Conservation (phyloP, 371 early-diverging fungal genomes). For the Circinella minor region DNA sequence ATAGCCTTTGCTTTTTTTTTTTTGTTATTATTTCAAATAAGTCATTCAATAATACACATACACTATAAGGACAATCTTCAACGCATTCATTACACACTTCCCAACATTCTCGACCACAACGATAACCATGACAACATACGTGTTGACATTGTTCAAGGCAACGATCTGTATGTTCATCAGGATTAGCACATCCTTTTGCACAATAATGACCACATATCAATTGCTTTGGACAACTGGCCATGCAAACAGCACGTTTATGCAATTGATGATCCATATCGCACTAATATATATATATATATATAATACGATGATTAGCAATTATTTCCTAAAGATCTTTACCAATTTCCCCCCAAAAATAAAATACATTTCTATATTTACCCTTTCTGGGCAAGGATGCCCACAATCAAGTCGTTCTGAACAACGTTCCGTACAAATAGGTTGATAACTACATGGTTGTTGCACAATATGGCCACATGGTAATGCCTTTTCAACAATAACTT, state of each 20-base stretch:
- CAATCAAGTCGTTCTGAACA: constrained; percentile 27
- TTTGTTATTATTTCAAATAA: background rate
- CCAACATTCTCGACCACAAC: constrained; percentile 46
- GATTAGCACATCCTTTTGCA: constrained; percentile 48
- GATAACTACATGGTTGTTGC: constrained; percentile 15
- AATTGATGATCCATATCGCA: constrained; percentile 36
- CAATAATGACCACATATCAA: constrained; percentile 58
- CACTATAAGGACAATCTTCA: constrained; percentile 39
- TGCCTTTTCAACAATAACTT: background rate
- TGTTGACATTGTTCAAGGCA: constrained; percentile 45
- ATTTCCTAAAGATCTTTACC: no score
- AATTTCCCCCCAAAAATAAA: background rate
- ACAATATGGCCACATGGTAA: constrained; percentile 25
- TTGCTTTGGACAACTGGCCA: constrained; percentile 40
- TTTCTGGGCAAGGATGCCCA: constrained; percentile 34
- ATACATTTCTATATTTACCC: constrained; percentile 5
- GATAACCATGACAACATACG: constrained; percentile 48
- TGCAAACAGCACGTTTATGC: constrained; percentile 39
- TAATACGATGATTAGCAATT: background rate
- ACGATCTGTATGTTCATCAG: constrained; percentile 48
- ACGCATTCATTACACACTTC: constrained; percentile 37
- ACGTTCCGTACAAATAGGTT: constrained; percentile 19
- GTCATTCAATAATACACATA: background rate
- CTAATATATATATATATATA: constrained; percentile 18
- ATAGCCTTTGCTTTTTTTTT: background rate